Evolutionary conservation across 345 rosid genomes (phyloP).

Genomic region (Microcos paniculata): DNA sequence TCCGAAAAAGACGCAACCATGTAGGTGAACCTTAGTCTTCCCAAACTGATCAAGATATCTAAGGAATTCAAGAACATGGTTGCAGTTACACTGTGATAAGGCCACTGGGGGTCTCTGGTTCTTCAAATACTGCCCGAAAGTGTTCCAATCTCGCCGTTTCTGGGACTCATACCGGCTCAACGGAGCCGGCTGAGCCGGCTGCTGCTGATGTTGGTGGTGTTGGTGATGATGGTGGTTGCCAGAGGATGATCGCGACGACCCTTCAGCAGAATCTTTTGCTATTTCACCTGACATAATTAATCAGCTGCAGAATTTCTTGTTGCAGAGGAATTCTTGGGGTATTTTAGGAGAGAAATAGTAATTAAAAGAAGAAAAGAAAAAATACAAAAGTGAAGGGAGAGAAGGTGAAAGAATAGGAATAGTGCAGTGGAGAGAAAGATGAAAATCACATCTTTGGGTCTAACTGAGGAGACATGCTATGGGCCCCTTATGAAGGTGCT

Average conservation of each 20-base stretch:
- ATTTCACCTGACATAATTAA: conserved; percentile 34
- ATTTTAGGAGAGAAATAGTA: conserved; percentile 25
- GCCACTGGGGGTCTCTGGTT: conserved; percentile 68
- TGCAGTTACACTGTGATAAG: conserved; percentile 51
- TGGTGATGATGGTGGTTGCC: conserved; percentile 22
- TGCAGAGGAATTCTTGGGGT: conserved; percentile 19
- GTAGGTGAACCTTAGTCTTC: conserved; percentile 76
- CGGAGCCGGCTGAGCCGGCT: conserved; percentile 31
- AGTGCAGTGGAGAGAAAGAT: conserved; percentile 34
- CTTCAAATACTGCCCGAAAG: conserved; percentile 78
- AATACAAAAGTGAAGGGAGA: conserved; percentile 7
- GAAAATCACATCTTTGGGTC: conserved; percentile 56
- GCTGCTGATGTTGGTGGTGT: conserved; percentile 16
- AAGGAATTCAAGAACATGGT: conserved; percentile 72
- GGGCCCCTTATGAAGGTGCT: conserved; percentile 55
- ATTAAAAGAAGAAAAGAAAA: neutral
- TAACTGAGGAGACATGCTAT: conserved; percentile 46
- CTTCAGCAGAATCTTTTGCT: conserved; percentile 36
- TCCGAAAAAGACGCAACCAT: conserved; percentile 75
- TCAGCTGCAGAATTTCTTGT: neutral
- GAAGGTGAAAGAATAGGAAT: conserved; percentile 23
- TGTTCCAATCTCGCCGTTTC: conserved; percentile 84
- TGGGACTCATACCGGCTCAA: conserved; percentile 85
- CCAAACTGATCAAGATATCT: conserved; percentile 82
- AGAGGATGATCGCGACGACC: conserved; percentile 47